Evolutionary conservation across 306 rosid species (phyloP), one percentile per base, ranked within the genome.

Genomic region (Glycine latifolia): DNA sequence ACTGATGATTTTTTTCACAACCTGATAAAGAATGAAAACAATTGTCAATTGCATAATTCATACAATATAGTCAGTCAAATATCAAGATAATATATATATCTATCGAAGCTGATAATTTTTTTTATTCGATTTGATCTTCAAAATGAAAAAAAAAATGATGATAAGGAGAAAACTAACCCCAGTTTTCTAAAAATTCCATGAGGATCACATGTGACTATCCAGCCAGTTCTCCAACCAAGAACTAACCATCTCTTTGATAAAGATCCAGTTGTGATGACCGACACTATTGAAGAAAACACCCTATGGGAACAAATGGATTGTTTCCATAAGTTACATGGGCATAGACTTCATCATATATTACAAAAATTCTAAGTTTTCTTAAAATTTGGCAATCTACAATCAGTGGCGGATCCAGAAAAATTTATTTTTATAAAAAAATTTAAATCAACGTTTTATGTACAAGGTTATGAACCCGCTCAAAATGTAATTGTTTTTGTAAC

Each of bases 181-280:
- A 14, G 91, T 61, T 82, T 87, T 75, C 12, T 73, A 73, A 49
- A 90, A 67, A 90, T 81, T 70, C 82, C 87, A 63, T 55, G 44
- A 35, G 91, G 88, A 72, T 91, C 97, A 67, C 77, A 82, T 73
- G 84, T 81, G 77, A 86, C 90, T 39, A 91, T 78, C 94, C 91
- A 91, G 17, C 97, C 94, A 75, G 86, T 16, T 82, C 89, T 84
- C 96, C 91, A 89, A 70, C 96, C 96, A 54, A 92, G 93, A 88
- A 91, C 84, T 71, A 87, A 58, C 93, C 96, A 91, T 84, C 87
- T 82, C 85, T 88, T 91, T 13, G 90, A 80, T 49, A 89, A 53
- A 50, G 93, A 89, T 3, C 96, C 92, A n/a, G 89, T 83, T 16
- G 89, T 88, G 7, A 91, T 62, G 48, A 91, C 97, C 1, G 91